Evolutionary conservation across 352 stramenopile species (phyloP).

Genomic region (Phytophthora nicotianae): DNA sequence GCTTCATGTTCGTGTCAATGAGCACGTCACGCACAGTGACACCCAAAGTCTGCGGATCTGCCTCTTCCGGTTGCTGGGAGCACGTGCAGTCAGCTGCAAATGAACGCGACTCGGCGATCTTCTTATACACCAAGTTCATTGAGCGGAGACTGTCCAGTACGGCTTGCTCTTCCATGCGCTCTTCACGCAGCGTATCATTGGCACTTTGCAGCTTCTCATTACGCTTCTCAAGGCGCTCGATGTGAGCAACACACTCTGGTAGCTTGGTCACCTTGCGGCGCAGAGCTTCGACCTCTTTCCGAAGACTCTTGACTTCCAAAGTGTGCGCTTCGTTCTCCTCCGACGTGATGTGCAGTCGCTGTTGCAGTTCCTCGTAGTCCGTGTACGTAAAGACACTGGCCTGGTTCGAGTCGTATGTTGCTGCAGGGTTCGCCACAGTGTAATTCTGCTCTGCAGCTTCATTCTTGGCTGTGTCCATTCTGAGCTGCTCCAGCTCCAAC

Average conservation of each 20-base stretch:
- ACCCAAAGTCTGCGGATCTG: constrained; percentile 26
- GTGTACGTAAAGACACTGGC: constrained; percentile 55
- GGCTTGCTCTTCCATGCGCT: constrained; percentile 66
- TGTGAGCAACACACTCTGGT: constrained; percentile 42
- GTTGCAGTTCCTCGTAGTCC: constrained; percentile 62
- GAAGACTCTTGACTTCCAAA: constrained; percentile 60
- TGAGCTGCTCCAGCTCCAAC: constrained; percentile 26
- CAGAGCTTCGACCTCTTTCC: constrained; percentile 56
- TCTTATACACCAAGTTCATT: constrained; percentile 76
- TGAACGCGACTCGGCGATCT: constrained; percentile 63
- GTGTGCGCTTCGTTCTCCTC: constrained; percentile 50
- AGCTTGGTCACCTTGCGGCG: constrained; percentile 48
- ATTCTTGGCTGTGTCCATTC: constrained; percentile 12
- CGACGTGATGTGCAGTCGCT: constrained; percentile 43
- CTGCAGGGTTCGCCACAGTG: constrained; percentile 45
- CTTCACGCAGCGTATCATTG: constrained; percentile 63
- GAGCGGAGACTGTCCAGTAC: constrained; percentile 70
- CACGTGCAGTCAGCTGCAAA: constrained; percentile 43
- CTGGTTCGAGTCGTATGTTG: constrained; percentile 66
- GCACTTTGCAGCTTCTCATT: constrained; percentile 54
- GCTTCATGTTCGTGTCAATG: constrained; percentile 59
- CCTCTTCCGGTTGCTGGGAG: constrained; percentile 25
- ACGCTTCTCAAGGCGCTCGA: constrained; percentile 67
- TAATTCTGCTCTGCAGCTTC: constrained; percentile 25
- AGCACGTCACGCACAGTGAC: constrained; percentile 59